Evolutionary conservation across 352 stramenopile genomes (phyloP).

Genomic region (Globisporangium uncinulatum): DNA sequence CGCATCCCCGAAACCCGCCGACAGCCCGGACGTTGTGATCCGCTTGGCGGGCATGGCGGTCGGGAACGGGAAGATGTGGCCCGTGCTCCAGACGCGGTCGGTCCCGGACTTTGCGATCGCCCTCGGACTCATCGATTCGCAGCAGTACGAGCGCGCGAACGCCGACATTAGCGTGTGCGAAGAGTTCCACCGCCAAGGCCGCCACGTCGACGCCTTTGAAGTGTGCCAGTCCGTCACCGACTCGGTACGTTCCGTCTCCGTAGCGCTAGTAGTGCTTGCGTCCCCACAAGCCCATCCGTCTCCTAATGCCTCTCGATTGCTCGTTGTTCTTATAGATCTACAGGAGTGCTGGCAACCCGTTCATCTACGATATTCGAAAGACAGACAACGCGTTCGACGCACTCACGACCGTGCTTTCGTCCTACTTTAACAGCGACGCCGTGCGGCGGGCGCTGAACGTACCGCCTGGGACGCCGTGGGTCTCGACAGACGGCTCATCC

Average conservation of each 20-base stretch:
- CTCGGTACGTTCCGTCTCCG: slow-evolving; percentile 15
- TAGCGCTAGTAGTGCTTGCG: neutral
- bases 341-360: slow-evolving; percentile 64
- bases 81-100: slow-evolving; percentile 71
- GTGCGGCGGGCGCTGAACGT: slow-evolving; percentile 88
- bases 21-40: slow-evolving; percentile 36
- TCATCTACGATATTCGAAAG: slow-evolving; percentile 82
- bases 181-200: slow-evolving; percentile 64
- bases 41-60: slow-evolving; percentile 88
- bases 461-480: slow-evolving; percentile 49
- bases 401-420: slow-evolving; percentile 41
- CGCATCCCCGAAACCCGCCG: slow-evolving; percentile 9
- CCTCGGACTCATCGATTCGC: slow-evolving; percentile 74
- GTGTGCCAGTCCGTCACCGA: slow-evolving; percentile 65
- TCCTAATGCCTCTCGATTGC: neutral
- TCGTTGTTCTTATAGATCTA: slow-evolving; percentile 41
- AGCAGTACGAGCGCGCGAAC: slow-evolving; percentile 76
- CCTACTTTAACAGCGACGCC: slow-evolving; percentile 79
- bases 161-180: slow-evolving; percentile 70
- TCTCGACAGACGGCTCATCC: slow-evolving; percentile 50
- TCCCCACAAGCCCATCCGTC: neutral
- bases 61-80: slow-evolving; percentile 87
- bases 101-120: slow-evolving; percentile 79
- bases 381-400: slow-evolving; percentile 47
- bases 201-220: slow-evolving; percentile 66